These are phyloP conservation scores for Durusdinium trenchii DNA, from an alignment of 73 alveolate genomes.

Conservation along the genomic window DNA sequence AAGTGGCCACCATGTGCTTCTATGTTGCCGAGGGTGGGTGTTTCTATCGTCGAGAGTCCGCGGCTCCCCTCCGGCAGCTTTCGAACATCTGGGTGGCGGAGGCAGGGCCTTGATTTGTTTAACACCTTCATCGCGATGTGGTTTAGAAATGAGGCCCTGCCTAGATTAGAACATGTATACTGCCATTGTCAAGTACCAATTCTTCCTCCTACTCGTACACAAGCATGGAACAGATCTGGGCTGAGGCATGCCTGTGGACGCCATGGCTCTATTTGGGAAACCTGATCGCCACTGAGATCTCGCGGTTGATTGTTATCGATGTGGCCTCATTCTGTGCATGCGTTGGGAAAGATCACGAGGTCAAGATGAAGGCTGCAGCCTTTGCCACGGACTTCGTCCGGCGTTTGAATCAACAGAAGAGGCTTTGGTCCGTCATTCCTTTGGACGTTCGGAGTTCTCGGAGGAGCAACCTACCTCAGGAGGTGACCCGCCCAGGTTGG, in stretches of 20 bases:
- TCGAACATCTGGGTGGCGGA: not conserved
- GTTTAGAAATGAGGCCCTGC: too few species aligned
- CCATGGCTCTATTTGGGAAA: not conserved
- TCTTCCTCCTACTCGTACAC: too few species aligned
- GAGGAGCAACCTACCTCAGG: too few species aligned
- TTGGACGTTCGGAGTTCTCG: too few species aligned
- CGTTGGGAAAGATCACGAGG: not conserved
- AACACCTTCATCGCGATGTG: too few species aligned
- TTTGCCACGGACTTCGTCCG: not conserved
- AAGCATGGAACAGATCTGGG: too few species aligned
- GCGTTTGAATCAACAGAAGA: not conserved
- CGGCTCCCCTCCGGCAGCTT: not conserved
- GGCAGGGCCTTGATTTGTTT: not conserved
- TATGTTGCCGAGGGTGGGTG: not conserved
- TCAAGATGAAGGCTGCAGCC: not conserved
- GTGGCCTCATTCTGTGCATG: conserved; percentile 26
- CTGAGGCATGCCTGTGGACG: not conserved
- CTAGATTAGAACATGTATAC: too few species aligned
- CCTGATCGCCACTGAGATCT: not conserved
- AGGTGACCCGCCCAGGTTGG: too few species aligned
- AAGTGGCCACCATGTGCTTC: not conserved
- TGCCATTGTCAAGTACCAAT: too few species aligned
- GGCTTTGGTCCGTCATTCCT: too few species aligned
- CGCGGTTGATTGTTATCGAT: not conserved
- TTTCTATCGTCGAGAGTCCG: not conserved